Base-by-base conservation (phyloP, 345 rosid species). In the Sapria himalayana region DNA sequence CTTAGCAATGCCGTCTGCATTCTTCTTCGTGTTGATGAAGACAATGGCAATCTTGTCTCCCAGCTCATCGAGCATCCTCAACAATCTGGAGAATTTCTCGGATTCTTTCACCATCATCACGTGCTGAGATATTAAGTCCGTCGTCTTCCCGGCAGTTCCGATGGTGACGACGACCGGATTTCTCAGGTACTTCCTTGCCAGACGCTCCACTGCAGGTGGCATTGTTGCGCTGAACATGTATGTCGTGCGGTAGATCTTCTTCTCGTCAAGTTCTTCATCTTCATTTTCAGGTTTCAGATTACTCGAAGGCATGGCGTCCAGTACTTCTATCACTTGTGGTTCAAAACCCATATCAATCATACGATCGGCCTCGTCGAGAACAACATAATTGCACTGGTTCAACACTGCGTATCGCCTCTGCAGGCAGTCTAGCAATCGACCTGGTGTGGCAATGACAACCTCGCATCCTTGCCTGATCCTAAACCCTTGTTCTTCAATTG, bases 161-260 rank as follows among this genome's bases (percentile, higher is more conserved):
- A 82, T 76, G 22, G 71, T 89, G 41, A 89, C 94, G 15, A 89
- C 98, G 16, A 82, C 94, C 17, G 94, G 98, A 45, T 89, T 89
- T 51, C 98, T 78, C 61, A 89, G 59, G 57, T 81, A 82, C 67
- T 82, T 89, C 69, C 91, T 70, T 1, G 94, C 94, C 13, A 89
- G 84, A 33, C 94, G 61, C 66, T 89, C 98, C 24, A 89, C 94
- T 10, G 78, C 78, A 36, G 93, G 77, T 22, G 94, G 92, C 98
- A 89, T 82, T 0, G 98, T 82, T 22, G 98, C 98, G 57, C 91
- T 82, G 34, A 89, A 89, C 98, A 89, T 89, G 60, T 89, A 89
- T 17, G 94, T 89, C 1, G 98, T 89, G 22, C 91, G 67, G 56
- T 82, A 89, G 48, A 89, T 82, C 69, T 55, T 89, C 60, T 76